A percentile compares a stretch with the other conserved stretches of the same genome.
These are phyloP conservation scores for Pelargonium exstipulatum DNA, from an alignment of 441 rosid genomes.

Conservation along the genomic window DNA sequence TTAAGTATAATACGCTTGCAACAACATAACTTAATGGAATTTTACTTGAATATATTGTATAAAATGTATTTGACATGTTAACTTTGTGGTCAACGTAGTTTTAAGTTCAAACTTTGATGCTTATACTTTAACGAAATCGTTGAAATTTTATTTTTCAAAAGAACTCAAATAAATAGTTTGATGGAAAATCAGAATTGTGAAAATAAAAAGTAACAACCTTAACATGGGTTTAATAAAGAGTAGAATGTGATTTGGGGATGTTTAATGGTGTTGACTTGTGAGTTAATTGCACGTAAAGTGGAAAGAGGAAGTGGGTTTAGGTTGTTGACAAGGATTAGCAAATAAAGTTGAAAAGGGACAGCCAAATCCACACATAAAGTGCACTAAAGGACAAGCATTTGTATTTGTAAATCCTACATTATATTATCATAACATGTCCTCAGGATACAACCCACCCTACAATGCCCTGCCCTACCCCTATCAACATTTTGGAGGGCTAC, in stretches of 20 bases:
- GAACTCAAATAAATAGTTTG: no score
- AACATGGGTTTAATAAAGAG: not conserved
- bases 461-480: not conserved
- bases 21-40: no score
- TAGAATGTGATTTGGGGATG: no score
- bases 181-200: not conserved
- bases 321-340: slow-evolving; percentile 16
- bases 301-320: not conserved
- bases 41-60: no score
- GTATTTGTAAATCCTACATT: not conserved
- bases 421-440: not conserved
- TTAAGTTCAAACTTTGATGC: no score
- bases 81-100: no score
- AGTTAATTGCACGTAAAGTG: slow-evolving; percentile 6
- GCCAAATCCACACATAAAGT: slow-evolving; percentile 17
- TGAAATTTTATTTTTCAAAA: no score
- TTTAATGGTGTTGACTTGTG: not conserved
- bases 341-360: slow-evolving; percentile 18
- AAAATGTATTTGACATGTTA: no score
- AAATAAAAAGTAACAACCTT: not conserved
- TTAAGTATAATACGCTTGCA: no score
- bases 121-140: no score
- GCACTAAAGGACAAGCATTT: not conserved
- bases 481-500: no score
- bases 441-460: not conserved